phyloP scores from a whole-genome alignment of 2,329 filamentous ascomycete species.

The Ophiostoma sp. region DNA sequence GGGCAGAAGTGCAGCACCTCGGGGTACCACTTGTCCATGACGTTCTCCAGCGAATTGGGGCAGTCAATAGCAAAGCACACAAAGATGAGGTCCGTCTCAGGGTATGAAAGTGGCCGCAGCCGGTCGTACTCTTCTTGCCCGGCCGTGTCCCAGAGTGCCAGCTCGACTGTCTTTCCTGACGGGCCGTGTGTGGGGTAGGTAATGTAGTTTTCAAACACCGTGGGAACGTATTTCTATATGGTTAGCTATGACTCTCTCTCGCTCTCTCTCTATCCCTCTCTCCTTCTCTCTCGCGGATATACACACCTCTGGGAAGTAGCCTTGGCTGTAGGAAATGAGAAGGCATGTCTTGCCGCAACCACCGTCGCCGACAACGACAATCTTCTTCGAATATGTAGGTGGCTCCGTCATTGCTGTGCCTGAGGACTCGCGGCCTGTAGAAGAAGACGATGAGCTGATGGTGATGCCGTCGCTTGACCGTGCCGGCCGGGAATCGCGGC shows the following conservation, averaged over 20 bases:
- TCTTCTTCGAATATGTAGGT: slow-evolving; percentile 95
- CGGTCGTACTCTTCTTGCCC: slow-evolving; percentile 98
- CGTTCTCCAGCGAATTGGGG: slow-evolving; percentile 95
- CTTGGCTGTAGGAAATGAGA: slow-evolving; percentile 97
- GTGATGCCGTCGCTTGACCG: slow-evolving; percentile 85
- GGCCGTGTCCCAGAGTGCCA: slow-evolving; percentile 96
- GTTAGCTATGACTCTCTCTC: slow-evolving; percentile 16
- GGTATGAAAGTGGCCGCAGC: slow-evolving; percentile 90
- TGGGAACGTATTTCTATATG: slow-evolving; percentile 94
- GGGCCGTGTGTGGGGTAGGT: slow-evolving; percentile 86
- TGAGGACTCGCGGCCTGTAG: slow-evolving; percentile 69
- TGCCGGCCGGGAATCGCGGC: slow-evolving; percentile 47
- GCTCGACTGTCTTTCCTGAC: slow-evolving; percentile 89
- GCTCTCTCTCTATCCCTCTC: not conserved
- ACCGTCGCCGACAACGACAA: slow-evolving; percentile 95
- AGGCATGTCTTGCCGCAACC: slow-evolving; percentile 98
- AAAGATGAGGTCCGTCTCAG: slow-evolving; percentile 94
- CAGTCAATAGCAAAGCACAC: slow-evolving; percentile 99
- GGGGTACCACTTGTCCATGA: slow-evolving; percentile 99
- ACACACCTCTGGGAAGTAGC: slow-evolving; percentile 92
- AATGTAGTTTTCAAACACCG: slow-evolving; percentile 99
- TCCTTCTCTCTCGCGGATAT: not conserved
- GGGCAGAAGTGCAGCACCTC: slow-evolving; percentile 99
- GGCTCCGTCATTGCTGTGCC: slow-evolving; percentile 72
- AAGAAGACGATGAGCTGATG: slow-evolving; percentile 74